phyloP scores from a whole-genome alignment of 2,329 filamentous ascomycete genomes.

The Paracorniculantispora psalliotae region DNA sequence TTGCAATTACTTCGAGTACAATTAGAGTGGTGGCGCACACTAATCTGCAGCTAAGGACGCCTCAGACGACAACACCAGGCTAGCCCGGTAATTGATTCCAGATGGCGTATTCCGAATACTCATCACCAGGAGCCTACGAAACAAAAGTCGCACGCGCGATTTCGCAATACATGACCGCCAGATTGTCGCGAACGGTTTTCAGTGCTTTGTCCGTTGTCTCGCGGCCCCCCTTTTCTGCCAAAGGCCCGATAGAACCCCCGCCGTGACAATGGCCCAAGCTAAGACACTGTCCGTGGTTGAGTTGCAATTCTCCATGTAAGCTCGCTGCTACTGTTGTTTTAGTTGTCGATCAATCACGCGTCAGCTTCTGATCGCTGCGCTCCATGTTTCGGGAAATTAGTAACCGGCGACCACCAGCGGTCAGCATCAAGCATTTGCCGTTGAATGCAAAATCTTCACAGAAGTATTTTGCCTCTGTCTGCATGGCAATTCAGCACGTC shows the following conservation, averaged over 20 bases:
- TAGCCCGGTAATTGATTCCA: background rate
- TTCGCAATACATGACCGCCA: background rate
- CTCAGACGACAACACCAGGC: background rate
- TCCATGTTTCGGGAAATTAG: background rate
- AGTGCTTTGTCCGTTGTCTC: background rate
- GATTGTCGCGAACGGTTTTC: background rate
- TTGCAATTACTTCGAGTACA: background rate
- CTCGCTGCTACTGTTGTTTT: too few relatives aligned
- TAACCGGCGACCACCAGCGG: background rate
- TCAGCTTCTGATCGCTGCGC: background rate
- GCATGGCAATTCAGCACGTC: background rate
- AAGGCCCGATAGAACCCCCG: background rate
- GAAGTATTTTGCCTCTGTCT: too few relatives aligned
- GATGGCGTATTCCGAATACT: background rate
- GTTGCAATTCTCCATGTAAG: background rate
- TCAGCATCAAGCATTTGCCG: too few relatives aligned
- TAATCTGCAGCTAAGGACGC: conserved; percentile 1
- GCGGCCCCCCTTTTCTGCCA: background rate
- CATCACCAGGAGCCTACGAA: background rate
- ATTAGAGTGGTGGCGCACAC: background rate
- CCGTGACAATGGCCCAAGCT: background rate
- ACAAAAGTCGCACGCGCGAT: background rate
- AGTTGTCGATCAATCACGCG: background rate
- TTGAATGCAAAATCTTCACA: too few relatives aligned
- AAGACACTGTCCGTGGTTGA: background rate